Evolutionary conservation across 2,329 filamentous ascomycete species (phyloP), one percentile per base, ranked within the genome.

Genomic region (Cryoendolithus antarcticus): DNA sequence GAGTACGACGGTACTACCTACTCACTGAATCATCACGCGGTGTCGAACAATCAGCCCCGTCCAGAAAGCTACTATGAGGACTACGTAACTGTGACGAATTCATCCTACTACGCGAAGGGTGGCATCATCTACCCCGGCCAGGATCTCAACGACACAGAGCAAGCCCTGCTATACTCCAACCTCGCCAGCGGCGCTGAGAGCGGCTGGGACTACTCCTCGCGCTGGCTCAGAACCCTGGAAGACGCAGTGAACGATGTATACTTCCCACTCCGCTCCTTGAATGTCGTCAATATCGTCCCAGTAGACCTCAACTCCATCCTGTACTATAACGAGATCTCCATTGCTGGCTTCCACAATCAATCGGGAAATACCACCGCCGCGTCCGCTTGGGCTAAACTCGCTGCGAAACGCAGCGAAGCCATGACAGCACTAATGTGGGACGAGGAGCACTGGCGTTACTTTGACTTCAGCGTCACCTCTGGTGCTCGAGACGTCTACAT

Each of bases 251-350:
- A 62, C 19, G 74, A 80, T 48, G 64, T 70, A 12, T 80, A 75
- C 55, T 82, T 82, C 59, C 77, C 78, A 1, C 64, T 82, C 6
- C 71, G 77, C 28, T 77, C 70, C 9, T 66, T 81, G 32, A 80
- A 80, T 55, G 70, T 70, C 5, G 61, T 63, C 41, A 66, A 73
- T 34, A 67, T 72, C 9, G 61, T 82, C 1, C 74, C 75, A 1
- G 74, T 82, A 2, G 77, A 81, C 40, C 66, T 82, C 45, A 82
- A 82, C 57, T 73, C 76, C 1, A 80, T 82, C 33, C 59, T 82
- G 6, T 82, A 81, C 55, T 69, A 69, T 49, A 80, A 79, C 46
- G 78, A 82, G 50, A 60, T 72, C 2, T 64, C 68, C 37, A 76
- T 82, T 38, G 65, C 72, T 9, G 50, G 60, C 2, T 77, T 79